These are phyloP conservation scores for Ustilago cynodontis DNA, from an alignment of 1,284 basidiomycete species.

Conservation along the genomic window DNA sequence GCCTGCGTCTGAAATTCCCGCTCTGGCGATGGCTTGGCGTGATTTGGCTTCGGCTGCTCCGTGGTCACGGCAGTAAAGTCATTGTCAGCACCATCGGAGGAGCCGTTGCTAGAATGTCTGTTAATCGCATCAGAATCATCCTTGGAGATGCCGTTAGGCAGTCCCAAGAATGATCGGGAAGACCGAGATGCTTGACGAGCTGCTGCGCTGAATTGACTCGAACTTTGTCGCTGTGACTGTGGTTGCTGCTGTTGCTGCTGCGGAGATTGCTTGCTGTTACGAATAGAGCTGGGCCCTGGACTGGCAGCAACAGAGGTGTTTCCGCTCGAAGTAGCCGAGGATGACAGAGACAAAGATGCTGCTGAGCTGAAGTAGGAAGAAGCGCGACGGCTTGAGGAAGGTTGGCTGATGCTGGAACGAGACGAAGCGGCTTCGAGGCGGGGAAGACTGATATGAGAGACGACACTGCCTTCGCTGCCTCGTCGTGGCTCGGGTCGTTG, in stretches of 20 bases:
- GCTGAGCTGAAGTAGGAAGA: conserved; percentile 29
- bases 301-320: conserved; percentile 17
- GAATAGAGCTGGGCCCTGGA: conserved; percentile 4
- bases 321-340: conserved; percentile 2
- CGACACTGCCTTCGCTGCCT: conserved; percentile 36
- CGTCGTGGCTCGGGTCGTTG: conserved; percentile 16
- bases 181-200: conserved; percentile 27
- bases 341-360: conserved; percentile 5
- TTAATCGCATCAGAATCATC: conserved; percentile 5
- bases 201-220: conserved; percentile 27
- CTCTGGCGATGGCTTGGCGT: background rate
- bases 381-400: conserved; percentile 3
- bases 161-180: conserved; percentile 33
- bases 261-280: background rate
- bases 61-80: background rate
- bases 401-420: conserved; percentile 13
- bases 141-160: conserved; percentile 19
- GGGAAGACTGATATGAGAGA: conserved; percentile 18
- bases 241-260: conserved; percentile 9
- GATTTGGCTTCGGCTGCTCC: background rate
- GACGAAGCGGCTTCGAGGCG: conserved; percentile 14
- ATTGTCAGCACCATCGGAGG: background rate
- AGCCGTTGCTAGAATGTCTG: background rate
- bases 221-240: conserved; percentile 16
- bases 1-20: background rate